Evolutionary conservation across 2,329 filamentous ascomycete species (phyloP).

Genomic region (Fusarium haematococcum): DNA sequence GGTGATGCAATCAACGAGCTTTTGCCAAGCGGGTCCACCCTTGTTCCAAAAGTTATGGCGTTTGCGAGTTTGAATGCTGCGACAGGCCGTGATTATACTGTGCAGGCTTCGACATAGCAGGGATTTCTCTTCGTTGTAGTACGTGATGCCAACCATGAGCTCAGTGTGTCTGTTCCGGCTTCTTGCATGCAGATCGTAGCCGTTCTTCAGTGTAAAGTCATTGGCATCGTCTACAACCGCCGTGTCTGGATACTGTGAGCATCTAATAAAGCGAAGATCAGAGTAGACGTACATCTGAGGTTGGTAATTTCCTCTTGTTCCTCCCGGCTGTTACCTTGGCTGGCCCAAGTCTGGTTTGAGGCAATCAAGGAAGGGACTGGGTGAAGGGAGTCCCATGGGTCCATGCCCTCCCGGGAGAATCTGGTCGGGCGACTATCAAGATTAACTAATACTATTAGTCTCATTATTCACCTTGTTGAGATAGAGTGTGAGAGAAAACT

Average conservation of each 20-base stretch:
- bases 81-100: constrained; percentile 97
- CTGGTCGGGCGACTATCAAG: background rate
- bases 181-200: background rate
- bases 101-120: constrained; percentile 92
- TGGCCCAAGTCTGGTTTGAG: background rate
- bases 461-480: background rate
- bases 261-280: background rate
- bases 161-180: constrained; percentile 68
- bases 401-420: background rate
- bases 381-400: background rate
- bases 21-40: constrained; percentile 96
- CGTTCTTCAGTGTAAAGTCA: background rate
- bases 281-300: background rate
- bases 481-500: background rate
- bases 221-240: background rate
- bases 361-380: background rate
- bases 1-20: constrained; percentile 95
- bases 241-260: background rate
- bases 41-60: constrained; percentile 99
- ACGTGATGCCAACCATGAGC: constrained; percentile 94
- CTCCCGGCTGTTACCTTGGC: background rate
- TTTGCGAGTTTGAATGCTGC: constrained; percentile 96
- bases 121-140: constrained; percentile 99
- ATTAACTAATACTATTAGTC: background rate
- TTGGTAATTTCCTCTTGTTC: background rate